Conservation (phyloP, 164 flowering plant genomes). For the Houttuynia cordata region DNA sequence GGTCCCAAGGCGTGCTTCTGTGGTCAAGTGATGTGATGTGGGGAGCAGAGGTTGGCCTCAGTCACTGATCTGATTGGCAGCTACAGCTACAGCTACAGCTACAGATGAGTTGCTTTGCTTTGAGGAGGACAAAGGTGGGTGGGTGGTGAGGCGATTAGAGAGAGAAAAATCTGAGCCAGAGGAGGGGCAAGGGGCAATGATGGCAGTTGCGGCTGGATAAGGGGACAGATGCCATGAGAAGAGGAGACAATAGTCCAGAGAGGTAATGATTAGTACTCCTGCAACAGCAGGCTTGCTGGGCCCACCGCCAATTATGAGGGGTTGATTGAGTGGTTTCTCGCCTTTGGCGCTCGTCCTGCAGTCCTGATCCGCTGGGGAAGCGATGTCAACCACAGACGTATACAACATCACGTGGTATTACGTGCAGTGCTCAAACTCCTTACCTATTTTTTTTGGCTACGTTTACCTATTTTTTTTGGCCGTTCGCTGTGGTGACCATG, state of each 20-base stretch:
- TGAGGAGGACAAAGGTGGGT: not conserved
- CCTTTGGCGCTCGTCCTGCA: not conserved
- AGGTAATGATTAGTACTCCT: conserved; percentile 5
- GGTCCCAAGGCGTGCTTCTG: not conserved
- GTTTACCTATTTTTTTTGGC: too few relatives aligned
- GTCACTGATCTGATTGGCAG: too few relatives aligned
- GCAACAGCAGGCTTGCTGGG: not conserved
- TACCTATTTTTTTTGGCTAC: too few relatives aligned
- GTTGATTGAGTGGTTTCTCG: conserved; percentile 5
- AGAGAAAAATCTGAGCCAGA: not conserved
- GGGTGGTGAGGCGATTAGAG: not conserved
- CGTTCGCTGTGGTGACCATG: too few relatives aligned
- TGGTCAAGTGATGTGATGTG: not conserved
- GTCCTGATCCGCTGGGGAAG: not conserved
- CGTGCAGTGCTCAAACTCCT: too few relatives aligned
- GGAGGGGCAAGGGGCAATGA: not conserved
- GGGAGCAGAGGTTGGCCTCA: too few relatives aligned
- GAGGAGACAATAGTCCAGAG: conserved; percentile 2
- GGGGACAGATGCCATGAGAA: not conserved
- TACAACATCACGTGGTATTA: too few relatives aligned
- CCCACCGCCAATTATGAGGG: conserved; percentile 3
- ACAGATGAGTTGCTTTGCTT: too few relatives aligned
- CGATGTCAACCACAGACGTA: not conserved
- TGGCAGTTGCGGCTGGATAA: conserved; percentile 1
- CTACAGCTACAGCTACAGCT: too few relatives aligned